Evolutionary conservation across 1,139 yeast species (phyloP).

Genomic region (Diutina catenulata): DNA sequence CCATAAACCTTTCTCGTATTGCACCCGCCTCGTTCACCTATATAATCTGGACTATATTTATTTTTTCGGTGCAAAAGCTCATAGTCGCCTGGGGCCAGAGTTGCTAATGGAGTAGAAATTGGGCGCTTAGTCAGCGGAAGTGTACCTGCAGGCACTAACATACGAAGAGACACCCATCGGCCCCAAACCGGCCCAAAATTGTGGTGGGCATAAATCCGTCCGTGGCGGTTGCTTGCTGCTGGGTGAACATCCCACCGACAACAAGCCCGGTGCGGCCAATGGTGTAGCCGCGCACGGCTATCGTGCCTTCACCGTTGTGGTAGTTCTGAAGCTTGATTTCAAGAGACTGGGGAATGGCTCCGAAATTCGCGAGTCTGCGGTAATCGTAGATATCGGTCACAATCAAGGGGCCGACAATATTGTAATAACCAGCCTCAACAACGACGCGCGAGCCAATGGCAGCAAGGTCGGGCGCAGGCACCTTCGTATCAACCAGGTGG

Average conservation of each 20-base stretch:
- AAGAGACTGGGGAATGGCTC: slow-evolving; percentile 38
- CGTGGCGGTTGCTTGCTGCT: neutral
- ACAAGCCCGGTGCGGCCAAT: slow-evolving; percentile 35
- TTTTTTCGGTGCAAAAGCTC: no score
- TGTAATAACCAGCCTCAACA: slow-evolving; percentile 35
- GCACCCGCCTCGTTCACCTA: no score
- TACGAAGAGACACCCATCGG: slow-evolving; percentile 2
- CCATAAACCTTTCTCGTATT: no score
- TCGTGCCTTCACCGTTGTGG: slow-evolving; percentile 12
- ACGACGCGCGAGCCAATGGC: slow-evolving; percentile 38
- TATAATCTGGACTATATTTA: no score
- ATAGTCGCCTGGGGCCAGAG: no score
- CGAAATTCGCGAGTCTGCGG: slow-evolving; percentile 18
- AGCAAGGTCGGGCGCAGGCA: slow-evolving; percentile 17
- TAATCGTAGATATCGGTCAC: slow-evolving; percentile 54
- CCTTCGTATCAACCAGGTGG: slow-evolving; percentile 11
- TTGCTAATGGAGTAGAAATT: no score
- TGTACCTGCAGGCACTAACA: neutral
- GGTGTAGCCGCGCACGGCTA: slow-evolving; percentile 53
- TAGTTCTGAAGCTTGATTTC: slow-evolving; percentile 35
- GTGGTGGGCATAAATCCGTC: slow-evolving; percentile 5
- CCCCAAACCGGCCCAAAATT: neutral
- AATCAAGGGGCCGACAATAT: slow-evolving; percentile 46
- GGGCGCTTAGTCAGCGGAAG: neutral
- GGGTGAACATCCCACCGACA: no score